Evolutionary conservation across 306 rosid species (phyloP).

Genomic region (Begonia masoniana): DNA sequence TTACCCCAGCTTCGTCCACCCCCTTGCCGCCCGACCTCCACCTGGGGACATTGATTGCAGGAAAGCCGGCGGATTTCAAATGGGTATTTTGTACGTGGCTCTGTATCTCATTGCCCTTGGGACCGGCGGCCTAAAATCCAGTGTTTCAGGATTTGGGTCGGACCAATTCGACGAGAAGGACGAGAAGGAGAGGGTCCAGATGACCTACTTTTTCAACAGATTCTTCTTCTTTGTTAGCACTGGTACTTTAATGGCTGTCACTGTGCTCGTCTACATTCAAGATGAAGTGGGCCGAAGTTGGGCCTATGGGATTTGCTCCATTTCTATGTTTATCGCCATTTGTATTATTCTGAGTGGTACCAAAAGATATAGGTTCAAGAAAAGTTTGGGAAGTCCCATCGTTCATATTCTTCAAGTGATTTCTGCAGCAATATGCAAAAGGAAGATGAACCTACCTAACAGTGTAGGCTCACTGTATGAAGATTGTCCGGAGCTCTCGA

Average conservation of each 20-base stretch:
- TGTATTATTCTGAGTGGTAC: constrained; percentile 43
- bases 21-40: constrained; percentile 26
- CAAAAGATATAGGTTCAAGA: constrained; percentile 55
- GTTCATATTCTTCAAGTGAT: constrained; percentile 73
- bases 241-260: constrained; percentile 73
- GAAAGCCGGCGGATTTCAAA: constrained; percentile 54
- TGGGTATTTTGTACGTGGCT: constrained; percentile 65
- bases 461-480: constrained; percentile 37
- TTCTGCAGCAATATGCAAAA: constrained; percentile 48
- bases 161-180: constrained; percentile 86
- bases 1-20: constrained; percentile 64
- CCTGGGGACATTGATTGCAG: constrained; percentile 28
- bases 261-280: constrained; percentile 83
- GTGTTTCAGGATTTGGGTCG: constrained; percentile 84
- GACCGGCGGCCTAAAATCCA: constrained; percentile 86
- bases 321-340: constrained; percentile 46
- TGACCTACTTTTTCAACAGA: constrained; percentile 75
- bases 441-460: constrained; percentile 38
- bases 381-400: constrained; percentile 70
- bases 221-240: constrained; percentile 66
- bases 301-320: constrained; percentile 78
- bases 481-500: constrained; percentile 49
- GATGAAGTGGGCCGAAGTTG: constrained; percentile 73
- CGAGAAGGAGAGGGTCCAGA: constrained; percentile 74
- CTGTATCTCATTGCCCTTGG: constrained; percentile 69